Base-by-base conservation (phyloP, 2,329 filamentous ascomycete genomes). In the Apiospora marii region DNA sequence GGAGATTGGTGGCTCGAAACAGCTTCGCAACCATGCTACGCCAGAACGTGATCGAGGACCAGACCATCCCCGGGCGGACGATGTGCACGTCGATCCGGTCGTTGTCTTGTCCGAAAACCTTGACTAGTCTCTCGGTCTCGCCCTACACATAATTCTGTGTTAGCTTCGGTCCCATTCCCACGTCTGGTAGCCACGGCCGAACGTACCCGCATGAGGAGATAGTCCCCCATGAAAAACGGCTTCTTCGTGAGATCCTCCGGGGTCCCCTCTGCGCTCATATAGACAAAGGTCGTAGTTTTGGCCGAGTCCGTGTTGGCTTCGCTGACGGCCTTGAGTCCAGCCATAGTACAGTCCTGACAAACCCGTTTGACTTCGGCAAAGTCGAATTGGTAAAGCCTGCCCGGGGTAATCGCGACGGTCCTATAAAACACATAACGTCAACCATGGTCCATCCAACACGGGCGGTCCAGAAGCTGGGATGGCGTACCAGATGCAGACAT, bases 171-270 rank as follows among this genome's bases (percentile, higher is more conserved):
- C 19, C 16, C 16, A 2, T 48, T 48, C 0, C 16, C 44, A 2
- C 1, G 16, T 7, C 44, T 48, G 6, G 3, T 8, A 1, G 1
- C 7, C 8, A 24, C 19, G 27, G 27, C 67, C n/a, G 68, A 44
- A 77, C 82, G 74, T 79, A 87, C 87, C n/a, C 88, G 78, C 82
- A 89, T 82, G 13, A 85, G 70, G 12, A 69, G 74, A 72, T 88
- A 89, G 51, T 87, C 79, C 0, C 77, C 76, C 30, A 83, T 74
- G 13, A 83, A 7, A 0, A n/a, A 74, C 1, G 82, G 84, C 69
- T 79, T 85, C 77, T 87, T 85, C 14, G 76, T 82, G 24, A 80
- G 84, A 67, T 89, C 87, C 1, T 85, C 82, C 73, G 84, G 82
- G 4, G 82, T 81, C 0, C 77, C 79, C 1, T 79, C 75, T 2